These are phyloP conservation scores for Tylopilus balloui DNA, from an alignment of 768 basidiomycete genomes.

Conservation along the genomic window DNA sequence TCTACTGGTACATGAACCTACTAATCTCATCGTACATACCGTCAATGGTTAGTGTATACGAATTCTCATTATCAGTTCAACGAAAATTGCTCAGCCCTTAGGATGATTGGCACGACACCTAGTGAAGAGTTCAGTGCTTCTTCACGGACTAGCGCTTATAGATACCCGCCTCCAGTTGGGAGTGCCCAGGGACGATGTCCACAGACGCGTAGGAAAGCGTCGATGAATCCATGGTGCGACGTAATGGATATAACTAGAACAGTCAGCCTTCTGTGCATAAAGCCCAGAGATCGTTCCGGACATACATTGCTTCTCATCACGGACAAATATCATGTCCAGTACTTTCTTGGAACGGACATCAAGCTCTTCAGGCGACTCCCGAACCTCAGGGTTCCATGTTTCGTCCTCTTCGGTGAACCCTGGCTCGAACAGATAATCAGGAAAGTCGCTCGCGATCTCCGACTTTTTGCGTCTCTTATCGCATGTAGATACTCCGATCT, in stretches of 20 bases:
- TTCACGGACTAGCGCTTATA: too few species aligned
- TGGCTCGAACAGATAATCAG: slow-evolving; percentile 49
- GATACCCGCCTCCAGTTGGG: slow-evolving; percentile 57
- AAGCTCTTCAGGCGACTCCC: slow-evolving; percentile 50
- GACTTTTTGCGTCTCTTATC: slow-evolving; percentile 54
- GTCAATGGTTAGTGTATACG: neutral
- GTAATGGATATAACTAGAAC: slow-evolving; percentile 60
- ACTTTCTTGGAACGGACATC: slow-evolving; percentile 46
- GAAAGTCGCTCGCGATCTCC: slow-evolving; percentile 45
- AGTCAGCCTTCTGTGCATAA: neutral
- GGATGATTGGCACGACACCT: slow-evolving; percentile 27
- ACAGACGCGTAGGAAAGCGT: slow-evolving; percentile 47
- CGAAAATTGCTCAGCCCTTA: slow-evolving; percentile 15
- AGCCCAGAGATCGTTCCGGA: slow-evolving; percentile 1
- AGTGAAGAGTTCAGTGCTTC: slow-evolving; percentile 1
- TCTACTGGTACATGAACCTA: neutral
- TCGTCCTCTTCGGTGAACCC: slow-evolving; percentile 61
- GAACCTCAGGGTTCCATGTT: slow-evolving; percentile 49
- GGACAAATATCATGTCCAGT: slow-evolving; percentile 52
- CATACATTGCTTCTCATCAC: slow-evolving; percentile 46
- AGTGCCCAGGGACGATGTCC: slow-evolving; percentile 44
- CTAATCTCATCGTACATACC: neutral
- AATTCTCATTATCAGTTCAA: slow-evolving; percentile 3
- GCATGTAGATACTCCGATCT: slow-evolving; percentile 65
- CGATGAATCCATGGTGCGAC: slow-evolving; percentile 60